These are phyloP conservation scores for Colletotrichum sidae DNA, from an alignment of 2,329 filamentous ascomycete species.

Conservation along the genomic window DNA sequence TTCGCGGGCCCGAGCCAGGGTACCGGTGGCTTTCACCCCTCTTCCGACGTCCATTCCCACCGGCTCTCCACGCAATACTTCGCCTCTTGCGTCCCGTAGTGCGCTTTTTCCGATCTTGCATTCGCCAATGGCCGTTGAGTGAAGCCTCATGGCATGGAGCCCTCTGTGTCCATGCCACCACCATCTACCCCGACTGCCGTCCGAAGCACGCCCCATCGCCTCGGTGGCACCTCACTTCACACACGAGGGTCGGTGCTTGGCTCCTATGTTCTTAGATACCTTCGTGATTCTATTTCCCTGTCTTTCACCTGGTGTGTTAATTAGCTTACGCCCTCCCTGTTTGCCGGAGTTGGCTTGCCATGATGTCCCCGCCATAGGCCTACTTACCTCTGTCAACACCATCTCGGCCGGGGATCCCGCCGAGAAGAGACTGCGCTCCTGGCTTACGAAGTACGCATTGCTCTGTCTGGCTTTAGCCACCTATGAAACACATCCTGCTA, in stretches of 20 bases:
- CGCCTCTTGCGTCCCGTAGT: constrained; percentile 21
- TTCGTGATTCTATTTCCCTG: constrained; percentile 15
- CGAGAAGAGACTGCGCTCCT: neutral
- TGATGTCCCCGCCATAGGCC: constrained; percentile 11
- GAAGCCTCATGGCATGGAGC: constrained; percentile 11
- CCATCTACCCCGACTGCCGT: constrained; percentile 26
- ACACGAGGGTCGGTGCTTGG: constrained; percentile 29
- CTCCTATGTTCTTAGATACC: constrained; percentile 25
- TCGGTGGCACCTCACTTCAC: constrained; percentile 16
- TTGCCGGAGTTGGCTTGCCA: neutral
- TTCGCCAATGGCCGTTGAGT: constrained; percentile 23
- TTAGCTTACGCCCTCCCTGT: constrained; percentile 7
- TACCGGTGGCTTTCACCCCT: constrained; percentile 17
- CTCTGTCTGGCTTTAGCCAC: constrained; percentile 14
- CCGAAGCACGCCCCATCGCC: constrained; percentile 19
- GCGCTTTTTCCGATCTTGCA: constrained; percentile 17
- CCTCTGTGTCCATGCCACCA: neutral
- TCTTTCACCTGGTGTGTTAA: neutral
- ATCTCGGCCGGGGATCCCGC: constrained; percentile 27
- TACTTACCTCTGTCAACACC: constrained; percentile 23
- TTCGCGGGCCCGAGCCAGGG: constrained; percentile 17
- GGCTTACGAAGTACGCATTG: constrained; percentile 26
- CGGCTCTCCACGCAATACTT: constrained; percentile 2
- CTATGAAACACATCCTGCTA: constrained; percentile 19
- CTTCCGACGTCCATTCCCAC: constrained; percentile 11